phyloP scores from a whole-genome alignment of 768 basidiomycete genomes.

The Crucibulum laeve region DNA sequence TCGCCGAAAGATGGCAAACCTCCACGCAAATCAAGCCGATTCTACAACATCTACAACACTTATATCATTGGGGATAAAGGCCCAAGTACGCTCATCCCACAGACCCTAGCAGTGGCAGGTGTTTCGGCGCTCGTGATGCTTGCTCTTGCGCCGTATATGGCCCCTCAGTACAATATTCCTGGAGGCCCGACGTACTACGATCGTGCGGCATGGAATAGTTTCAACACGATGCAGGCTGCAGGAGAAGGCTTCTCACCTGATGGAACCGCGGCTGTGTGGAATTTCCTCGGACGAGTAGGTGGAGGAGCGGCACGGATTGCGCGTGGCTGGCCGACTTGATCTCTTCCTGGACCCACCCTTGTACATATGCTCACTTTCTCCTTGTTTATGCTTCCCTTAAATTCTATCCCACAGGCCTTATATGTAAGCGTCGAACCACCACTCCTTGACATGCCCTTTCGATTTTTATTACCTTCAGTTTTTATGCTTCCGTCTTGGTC shows the following conservation, averaged over 20 bases:
- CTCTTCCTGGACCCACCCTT: conserved; percentile 4
- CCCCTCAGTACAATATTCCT: conserved; percentile 51
- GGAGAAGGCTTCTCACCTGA: conserved; percentile 69
- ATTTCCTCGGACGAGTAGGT: conserved; percentile 64
- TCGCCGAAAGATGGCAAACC: conserved; percentile 11
- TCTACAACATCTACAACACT: conserved; percentile 88
- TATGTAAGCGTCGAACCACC: background rate
- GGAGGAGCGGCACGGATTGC: conserved; percentile 74
- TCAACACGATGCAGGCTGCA: conserved; percentile 64
- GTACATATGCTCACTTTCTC: conserved; percentile 8
- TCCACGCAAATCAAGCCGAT: conserved; percentile 43
- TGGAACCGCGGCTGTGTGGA: conserved; percentile 62
- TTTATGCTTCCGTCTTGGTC: background rate
- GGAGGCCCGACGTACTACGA: conserved; percentile 75
- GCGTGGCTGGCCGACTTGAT: conserved; percentile 73
- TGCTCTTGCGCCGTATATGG: conserved; percentile 56
- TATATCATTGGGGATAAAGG: conserved; percentile 47
- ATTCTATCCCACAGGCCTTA: conserved; percentile 1
- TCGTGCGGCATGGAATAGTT: conserved; percentile 74
- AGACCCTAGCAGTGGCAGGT: conserved; percentile 55
- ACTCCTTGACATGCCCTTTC: conserved; percentile 1
- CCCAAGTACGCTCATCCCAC: conserved; percentile 30
- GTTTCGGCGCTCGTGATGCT: conserved; percentile 60
- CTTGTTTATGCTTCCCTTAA: conserved; percentile 5
- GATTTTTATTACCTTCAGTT: conserved; percentile 5